A percentile compares a stretch with the other conserved stretches of the same genome.
phyloP scores from a whole-genome alignment of 768 basidiomycete species.

The Daedaleopsis sinensis region DNA sequence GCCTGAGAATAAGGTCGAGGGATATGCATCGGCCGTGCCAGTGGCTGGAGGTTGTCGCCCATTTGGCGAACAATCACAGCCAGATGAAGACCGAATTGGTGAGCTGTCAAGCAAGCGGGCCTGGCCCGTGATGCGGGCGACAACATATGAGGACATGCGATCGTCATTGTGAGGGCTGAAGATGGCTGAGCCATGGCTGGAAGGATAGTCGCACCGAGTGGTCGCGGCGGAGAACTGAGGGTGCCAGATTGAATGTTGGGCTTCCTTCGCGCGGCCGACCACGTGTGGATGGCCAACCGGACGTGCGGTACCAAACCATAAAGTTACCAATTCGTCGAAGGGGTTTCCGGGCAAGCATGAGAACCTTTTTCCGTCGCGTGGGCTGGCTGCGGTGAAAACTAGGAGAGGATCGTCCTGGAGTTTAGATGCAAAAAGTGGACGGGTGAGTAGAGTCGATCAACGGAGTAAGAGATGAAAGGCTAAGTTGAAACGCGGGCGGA shows the following conservation, averaged over 20 bases:
- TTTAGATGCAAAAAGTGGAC: not conserved
- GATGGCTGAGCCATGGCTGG: not conserved
- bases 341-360: slow-evolving; percentile 8
- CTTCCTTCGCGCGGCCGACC: not conserved
- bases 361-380: slow-evolving; percentile 8
- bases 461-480: not conserved
- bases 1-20: not conserved
- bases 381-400: not conserved
- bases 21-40: not conserved
- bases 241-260: slow-evolving; percentile 12
- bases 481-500: not conserved
- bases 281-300: slow-evolving; percentile 8
- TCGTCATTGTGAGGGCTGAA: not conserved
- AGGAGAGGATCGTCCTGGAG: not conserved
- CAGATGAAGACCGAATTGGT: not conserved
- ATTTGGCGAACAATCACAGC: not conserved
- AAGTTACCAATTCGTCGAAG: slow-evolving; percentile 16
- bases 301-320: slow-evolving; percentile 16
- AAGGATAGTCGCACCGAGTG: slow-evolving; percentile 2
- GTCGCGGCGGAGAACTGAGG: slow-evolving; percentile 9
- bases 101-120: not conserved
- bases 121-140: not conserved
- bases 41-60: not conserved
- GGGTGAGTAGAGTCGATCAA: not conserved
- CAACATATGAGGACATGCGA: not conserved